Evolutionary conservation across 1,284 basidiomycete genomes (phyloP), one percentile per base, ranked within the genome.

Genomic region (Trametes hirsuta): DNA sequence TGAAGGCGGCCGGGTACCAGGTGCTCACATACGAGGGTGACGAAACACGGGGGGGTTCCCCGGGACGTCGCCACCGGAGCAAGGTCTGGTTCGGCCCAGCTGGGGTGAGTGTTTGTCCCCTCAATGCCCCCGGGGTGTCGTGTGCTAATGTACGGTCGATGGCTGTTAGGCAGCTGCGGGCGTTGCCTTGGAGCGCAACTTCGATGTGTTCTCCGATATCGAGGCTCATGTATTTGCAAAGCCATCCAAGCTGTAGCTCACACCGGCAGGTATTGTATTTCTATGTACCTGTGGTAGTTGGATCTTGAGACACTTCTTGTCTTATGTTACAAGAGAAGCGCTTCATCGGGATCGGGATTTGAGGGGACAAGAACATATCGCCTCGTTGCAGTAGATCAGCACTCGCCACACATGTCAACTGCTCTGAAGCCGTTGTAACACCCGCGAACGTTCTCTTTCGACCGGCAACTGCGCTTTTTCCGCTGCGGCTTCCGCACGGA

Each of bases 21-120:
- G 74, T 83, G 18, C 71, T 90, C 48, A 81, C 83, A 0, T 89
- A 86, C 62, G 86, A 89, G 69, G 88, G 87, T 8, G 88, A 91
- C 69, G 85, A 89, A 72, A 76, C 80, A 18, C 77, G 84, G 21
- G 87, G 86, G 3, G 87, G 87, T 10, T 72, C 79, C 3, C 75
- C 76, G 53, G 88, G 87, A 3, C 74, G 83, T 25, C 71, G 82
- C 21, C 88, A 90, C 73, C 78, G 88, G 30, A 79, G 78, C 10
- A 59, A 79, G 15, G 74, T 85, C 21, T 80, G 72, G 64, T 71
- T 81, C 49, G 75, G 74, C 15, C 78, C 82, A 66, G 76, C 72
- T 58, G 81, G 78, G 58, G 84, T 85, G 69, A 66, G 82, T 75
- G 9, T 61, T 39, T 14, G 22, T 51, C 9, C 8, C 9, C 55